Evolutionary conservation across 768 basidiomycete genomes (phyloP).

Genomic region (Boletus vermiculosoides): DNA sequence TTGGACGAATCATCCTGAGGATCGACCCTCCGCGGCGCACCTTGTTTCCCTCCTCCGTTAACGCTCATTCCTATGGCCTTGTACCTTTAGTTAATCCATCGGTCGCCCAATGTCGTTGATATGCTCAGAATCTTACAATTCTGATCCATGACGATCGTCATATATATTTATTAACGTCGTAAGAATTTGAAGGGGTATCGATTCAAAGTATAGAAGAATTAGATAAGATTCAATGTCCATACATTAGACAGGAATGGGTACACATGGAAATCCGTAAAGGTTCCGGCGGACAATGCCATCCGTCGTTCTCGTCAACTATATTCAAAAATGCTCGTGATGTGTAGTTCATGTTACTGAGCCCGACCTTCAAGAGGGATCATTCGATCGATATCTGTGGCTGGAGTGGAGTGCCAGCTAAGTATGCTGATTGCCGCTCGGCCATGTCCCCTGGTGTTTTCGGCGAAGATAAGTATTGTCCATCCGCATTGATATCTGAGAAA

Average conservation of each 20-base stretch:
- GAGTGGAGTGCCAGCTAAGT: constrained; percentile 44
- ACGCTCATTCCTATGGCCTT: background rate
- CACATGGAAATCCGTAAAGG: constrained; percentile 8
- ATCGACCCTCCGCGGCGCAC: constrained; percentile 14
- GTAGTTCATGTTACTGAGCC: background rate
- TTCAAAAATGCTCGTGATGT: constrained; percentile 6
- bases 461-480: constrained; percentile 43
- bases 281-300: background rate
- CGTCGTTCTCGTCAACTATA: background rate
- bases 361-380: constrained; percentile 31
- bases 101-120: background rate
- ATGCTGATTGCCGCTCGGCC: constrained; percentile 47
- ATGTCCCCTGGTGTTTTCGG: constrained; percentile 43
- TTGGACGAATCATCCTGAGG: constrained; percentile 7
- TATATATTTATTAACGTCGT: background rate
- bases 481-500: constrained; percentile 46
- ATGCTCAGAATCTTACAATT: background rate
- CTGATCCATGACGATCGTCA: background rate
- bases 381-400: constrained; percentile 77
- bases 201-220: constrained; percentile 19
- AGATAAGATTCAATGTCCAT: constrained; percentile 11
- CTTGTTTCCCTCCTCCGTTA: constrained; percentile 1
- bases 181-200: background rate
- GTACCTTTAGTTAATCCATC: background rate
- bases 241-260: constrained; percentile 18